Conservation (phyloP, 164 flowering plant genomes). For the Platanus orientalis region DNA sequence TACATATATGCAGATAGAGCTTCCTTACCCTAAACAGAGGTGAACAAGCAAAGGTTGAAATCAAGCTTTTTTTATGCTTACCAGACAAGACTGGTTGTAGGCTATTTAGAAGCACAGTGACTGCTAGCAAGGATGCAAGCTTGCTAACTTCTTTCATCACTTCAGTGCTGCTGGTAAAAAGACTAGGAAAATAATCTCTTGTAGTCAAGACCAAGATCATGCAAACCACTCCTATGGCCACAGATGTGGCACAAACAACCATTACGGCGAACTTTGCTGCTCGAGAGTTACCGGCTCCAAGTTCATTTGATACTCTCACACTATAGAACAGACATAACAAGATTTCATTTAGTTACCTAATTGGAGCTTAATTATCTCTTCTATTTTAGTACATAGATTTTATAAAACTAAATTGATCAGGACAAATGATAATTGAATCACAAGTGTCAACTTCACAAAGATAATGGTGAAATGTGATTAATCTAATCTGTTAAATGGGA, state of each 20-base stretch:
- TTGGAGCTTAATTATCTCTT: too few relatives aligned
- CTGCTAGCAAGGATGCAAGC: constrained; percentile 40
- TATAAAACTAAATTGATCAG: too few relatives aligned
- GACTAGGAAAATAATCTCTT: constrained; percentile 46
- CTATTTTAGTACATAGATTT: too few relatives aligned
- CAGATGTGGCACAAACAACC: constrained; percentile 50
- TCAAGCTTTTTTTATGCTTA: constrained; percentile 14
- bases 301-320: constrained; percentile 74
- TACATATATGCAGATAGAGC: too few relatives aligned
- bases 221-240: constrained; percentile 40
- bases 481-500: too few relatives aligned
- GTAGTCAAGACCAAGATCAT: constrained; percentile 45
- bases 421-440: too few relatives aligned
- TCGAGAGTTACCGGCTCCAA: constrained; percentile 51
- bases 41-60: too few relatives aligned
- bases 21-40: too few relatives aligned
- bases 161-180: constrained; percentile 48
- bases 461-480: not conserved
- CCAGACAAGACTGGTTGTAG: constrained; percentile 73
- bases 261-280: constrained; percentile 51
- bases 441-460: too few relatives aligned
- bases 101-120: constrained; percentile 57
- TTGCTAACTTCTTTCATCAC: constrained; percentile 48
- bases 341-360: too few relatives aligned
- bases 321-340: constrained; percentile 18